phyloP scores from a whole-genome alignment of 2,329 filamentous ascomycete genomes.

The Aspergillus sclerotialis region DNA sequence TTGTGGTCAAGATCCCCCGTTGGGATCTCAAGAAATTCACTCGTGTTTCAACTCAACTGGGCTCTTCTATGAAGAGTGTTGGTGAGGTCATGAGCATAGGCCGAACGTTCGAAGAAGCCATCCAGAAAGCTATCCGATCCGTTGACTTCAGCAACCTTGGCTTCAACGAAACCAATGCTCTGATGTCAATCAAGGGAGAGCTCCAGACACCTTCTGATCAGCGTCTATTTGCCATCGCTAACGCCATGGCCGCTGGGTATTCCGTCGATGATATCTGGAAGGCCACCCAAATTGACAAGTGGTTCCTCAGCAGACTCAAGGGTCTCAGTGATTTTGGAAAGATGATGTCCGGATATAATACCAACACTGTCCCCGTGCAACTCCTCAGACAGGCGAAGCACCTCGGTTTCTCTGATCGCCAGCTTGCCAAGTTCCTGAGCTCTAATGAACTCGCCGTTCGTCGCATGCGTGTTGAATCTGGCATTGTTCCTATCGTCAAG shows the following conservation, averaged over 20 bases:
- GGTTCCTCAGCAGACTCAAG: conserved; percentile 92
- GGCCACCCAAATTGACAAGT: conserved; percentile 97
- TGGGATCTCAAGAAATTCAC: conserved; percentile 99
- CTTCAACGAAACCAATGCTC: conserved; percentile 81
- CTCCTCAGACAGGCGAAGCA: conserved; percentile 81
- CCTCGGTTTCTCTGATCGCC: conserved; percentile 87
- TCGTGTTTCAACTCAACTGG: conserved; percentile 87
- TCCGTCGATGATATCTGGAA: conserved; percentile 96
- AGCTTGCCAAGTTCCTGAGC: conserved; percentile 88
- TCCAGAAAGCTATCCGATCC: conserved; percentile 93
- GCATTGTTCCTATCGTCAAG: conserved; percentile 85
- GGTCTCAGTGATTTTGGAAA: conserved; percentile 83
- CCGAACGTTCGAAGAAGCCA: conserved; percentile 92
- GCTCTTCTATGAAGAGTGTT: conserved; percentile 99
- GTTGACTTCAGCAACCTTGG: conserved; percentile 94
- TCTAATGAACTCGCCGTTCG: conserved; percentile 91
- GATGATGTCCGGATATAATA: conserved; percentile 62
- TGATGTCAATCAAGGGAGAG: conserved; percentile 95
- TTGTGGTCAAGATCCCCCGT: conserved; percentile 96
- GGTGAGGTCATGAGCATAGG: conserved; percentile 99
- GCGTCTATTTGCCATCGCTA: conserved; percentile 93
- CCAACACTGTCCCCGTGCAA: conserved; percentile 56
- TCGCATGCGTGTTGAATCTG: conserved; percentile 73
- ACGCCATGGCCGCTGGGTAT: conserved; percentile 93
- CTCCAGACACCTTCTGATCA: conserved; percentile 96